phyloP scores from a whole-genome alignment of 495 filamentous ascomycete species.

The Immersiella caudata region DNA sequence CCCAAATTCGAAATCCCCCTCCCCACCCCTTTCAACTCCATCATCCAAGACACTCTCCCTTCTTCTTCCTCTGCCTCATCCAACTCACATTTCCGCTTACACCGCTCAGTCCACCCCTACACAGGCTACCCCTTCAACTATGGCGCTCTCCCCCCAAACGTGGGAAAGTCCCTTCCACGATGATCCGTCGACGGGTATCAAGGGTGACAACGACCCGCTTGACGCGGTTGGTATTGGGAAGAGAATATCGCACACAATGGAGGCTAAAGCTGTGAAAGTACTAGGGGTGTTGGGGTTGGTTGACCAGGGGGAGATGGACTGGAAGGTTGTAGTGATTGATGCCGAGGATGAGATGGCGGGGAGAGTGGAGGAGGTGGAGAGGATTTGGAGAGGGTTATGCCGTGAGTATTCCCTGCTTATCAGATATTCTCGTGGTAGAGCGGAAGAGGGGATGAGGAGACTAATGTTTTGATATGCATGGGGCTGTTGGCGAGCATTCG shows the following conservation, averaged over 20 bases:
- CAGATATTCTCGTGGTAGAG: too few relatives aligned
- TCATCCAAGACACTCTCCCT: conserved; percentile 26
- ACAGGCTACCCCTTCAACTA: conserved; percentile 38
- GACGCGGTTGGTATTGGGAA: conserved; percentile 30
- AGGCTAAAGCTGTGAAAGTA: conserved; percentile 33
- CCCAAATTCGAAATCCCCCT: conserved; percentile 36
- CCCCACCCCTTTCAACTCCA: conserved; percentile 32
- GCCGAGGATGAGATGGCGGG: conserved; percentile 30
- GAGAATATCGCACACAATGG: conserved; percentile 13
- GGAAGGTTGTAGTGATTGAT: conserved; percentile 40
- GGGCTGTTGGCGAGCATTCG: conserved; percentile 32
- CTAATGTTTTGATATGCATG: too few relatives aligned
- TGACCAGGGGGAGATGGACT: conserved; percentile 41
- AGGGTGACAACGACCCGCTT: conserved; percentile 35
- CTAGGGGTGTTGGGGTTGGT: conserved; percentile 39
- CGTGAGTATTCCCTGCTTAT: not conserved
- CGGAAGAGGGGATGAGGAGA: too few relatives aligned
- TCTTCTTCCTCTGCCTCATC: not conserved
- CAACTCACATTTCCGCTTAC: conserved; percentile 22
- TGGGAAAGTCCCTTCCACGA: conserved; percentile 29
- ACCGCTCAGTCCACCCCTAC: conserved; percentile 28
- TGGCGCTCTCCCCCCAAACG: conserved; percentile 32
- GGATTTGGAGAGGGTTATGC: conserved; percentile 33
- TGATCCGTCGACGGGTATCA: conserved; percentile 7
- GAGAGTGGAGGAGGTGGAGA: conserved; percentile 30